phyloP scores from a whole-genome alignment of 2,329 filamentous ascomycete genomes.

The Trematosphaeria pertusa region DNA sequence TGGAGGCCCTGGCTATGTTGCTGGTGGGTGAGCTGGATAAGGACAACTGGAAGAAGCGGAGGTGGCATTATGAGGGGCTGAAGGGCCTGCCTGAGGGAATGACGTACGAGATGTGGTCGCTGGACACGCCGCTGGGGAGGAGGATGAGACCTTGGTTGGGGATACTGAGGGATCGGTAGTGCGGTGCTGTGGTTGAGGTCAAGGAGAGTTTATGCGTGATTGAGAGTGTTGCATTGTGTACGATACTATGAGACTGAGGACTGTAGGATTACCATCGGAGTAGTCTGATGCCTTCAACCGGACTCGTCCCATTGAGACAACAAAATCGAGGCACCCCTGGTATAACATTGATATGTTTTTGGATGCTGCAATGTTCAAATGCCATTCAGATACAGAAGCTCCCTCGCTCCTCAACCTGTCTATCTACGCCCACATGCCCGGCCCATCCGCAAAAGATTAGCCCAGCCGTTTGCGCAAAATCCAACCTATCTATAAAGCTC shows the following conservation, averaged over 20 bases:
- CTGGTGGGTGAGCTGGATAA: conserved; percentile 46
- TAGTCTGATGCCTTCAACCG: no score
- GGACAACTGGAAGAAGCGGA: conserved; percentile 45
- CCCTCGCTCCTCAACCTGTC: background rate
- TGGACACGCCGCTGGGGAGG: conserved; percentile 22
- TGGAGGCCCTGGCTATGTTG: conserved; percentile 48
- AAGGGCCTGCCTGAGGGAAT: conserved; percentile 7
- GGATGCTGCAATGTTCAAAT: background rate
- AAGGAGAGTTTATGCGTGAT: no score
- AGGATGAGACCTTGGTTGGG: conserved; percentile 31
- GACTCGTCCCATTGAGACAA: no score
- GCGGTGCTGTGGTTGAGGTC: conserved; percentile 4
- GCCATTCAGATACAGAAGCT: background rate
- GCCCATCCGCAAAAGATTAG: background rate
- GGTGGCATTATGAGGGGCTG: conserved; percentile 43
- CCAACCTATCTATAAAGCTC: background rate
- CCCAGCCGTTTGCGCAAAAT: background rate
- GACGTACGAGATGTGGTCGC: conserved; percentile 34
- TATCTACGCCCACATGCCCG: background rate
- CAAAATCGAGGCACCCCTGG: no score
- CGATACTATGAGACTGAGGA: no score
- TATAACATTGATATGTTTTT: no score
- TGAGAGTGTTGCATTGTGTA: no score
- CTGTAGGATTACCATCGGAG: no score
- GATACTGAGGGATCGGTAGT: conserved; percentile 27